Conservation (phyloP, 2,329 filamentous ascomycete genomes). For the Monilinia aucupariae region DNA sequence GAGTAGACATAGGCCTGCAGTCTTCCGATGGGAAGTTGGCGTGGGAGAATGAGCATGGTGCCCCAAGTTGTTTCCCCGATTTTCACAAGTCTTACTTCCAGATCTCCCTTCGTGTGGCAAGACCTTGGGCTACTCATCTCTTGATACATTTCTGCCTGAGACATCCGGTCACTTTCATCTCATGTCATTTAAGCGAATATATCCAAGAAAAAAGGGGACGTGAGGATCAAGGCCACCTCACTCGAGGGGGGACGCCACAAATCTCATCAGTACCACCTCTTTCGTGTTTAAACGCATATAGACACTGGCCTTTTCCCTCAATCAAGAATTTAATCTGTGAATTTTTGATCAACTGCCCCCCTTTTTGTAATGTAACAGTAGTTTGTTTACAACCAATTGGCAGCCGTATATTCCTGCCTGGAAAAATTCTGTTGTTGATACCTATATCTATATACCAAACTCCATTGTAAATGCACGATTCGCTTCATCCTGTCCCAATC, state of each 20-base stretch:
- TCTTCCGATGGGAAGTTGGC: neutral
- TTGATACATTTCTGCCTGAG: neutral
- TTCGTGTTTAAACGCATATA: neutral
- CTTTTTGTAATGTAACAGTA: neutral
- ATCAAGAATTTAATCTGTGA: neutral
- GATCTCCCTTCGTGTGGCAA: neutral
- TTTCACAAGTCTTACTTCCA: neutral
- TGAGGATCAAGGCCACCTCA: neutral
- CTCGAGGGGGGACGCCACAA: neutral
- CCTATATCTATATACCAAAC: conserved; percentile 11
- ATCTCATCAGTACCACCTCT: neutral
- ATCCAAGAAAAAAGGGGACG: too few relatives aligned
- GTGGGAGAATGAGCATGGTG: too few relatives aligned
- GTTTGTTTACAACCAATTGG: neutral
- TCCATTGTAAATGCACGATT: conserved; percentile 12
- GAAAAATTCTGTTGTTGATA: conserved; percentile 5
- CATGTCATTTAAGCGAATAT: neutral
- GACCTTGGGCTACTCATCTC: neutral
- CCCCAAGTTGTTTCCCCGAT: neutral
- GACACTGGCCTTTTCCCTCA: neutral
- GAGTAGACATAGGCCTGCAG: too few relatives aligned
- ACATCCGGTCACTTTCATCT: neutral
- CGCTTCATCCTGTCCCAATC: neutral
- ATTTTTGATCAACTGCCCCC: neutral
- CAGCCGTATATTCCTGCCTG: neutral